Base-by-base conservation (phyloP, 495 filamentous ascomycete genomes). In the Talaromyces ruber region DNA sequence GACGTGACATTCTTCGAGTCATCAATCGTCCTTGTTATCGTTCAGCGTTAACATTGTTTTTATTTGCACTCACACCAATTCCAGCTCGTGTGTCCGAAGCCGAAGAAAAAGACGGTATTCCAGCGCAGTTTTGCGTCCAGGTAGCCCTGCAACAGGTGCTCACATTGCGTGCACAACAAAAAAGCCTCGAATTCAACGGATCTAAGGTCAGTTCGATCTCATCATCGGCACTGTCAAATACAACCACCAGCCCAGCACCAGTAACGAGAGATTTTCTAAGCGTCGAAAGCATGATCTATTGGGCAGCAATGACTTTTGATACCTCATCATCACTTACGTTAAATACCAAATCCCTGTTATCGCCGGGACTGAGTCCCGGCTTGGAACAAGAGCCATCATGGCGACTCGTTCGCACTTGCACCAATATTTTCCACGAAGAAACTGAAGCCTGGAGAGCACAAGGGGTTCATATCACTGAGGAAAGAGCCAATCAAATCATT, bases 21-120 rank as follows among this genome's bases (percentile, higher is more conserved):
- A 62, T 66, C 32, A 66, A 66, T 50, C 59, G 65, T 26, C 65
- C 65, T 18, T 66, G 65, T 29, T 66, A 66, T 64, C 65, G 65
- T 2, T 66, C 65, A 11, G 58, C 64, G 25, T 56, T 66, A 11
- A 66, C 62, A 11, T 60, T 66, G 28, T 66, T 64, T 30, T 50
- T 66, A 3, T 66, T 61, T 45, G 62, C 65, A 6, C 61, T 64
- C 50, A 63, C 64, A 16, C 65, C 65, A 5, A 63, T 66, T 7
- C 65, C 65, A 16, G 65, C 61, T 21, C 62, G 65, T 6, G 63
- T 66, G 45, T 63, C 65, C 7, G 65, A 66, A 54, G 65, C 62
- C 6, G 65, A 66, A 34, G 65, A 66, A 45, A 63, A 57, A 28
- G 53, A 64, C 6, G 62, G 65, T 12, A 45, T 66, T 4, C 65